Percentiles rank a stretch among this genome's conserved stretches.
Conservation (phyloP, 306 rosid genomes). For the Lathyrus tuberosus region DNA sequence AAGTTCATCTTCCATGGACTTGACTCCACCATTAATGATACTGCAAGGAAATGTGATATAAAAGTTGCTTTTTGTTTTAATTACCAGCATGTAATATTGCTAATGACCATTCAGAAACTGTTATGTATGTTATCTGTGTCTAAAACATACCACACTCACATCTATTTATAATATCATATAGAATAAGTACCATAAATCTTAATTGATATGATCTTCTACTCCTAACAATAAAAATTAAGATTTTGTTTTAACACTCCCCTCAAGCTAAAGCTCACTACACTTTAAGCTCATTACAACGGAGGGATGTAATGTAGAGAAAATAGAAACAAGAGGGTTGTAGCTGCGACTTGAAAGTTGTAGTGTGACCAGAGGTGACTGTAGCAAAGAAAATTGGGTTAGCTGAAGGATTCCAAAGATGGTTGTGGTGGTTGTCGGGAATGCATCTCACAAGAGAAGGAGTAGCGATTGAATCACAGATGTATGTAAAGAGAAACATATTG, state of each 20-base stretch:
- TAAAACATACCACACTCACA: not conserved
- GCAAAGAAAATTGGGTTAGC: not conserved
- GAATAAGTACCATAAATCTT: not conserved
- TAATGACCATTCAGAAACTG: not conserved
- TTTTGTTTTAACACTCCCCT: not conserved
- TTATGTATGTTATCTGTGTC: not conserved
- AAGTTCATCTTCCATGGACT: conserved; percentile 71
- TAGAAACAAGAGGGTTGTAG: conserved; percentile 1
- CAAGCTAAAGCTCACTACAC: no score
- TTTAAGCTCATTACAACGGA: not conserved
- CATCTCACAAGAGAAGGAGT: not conserved
- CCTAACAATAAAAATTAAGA: not conserved
- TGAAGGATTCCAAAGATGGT: not conserved
- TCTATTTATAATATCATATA: not conserved
- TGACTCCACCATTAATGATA: conserved; percentile 70
- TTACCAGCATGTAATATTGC: conserved; percentile 7
- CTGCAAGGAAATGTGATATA: conserved; percentile 52
- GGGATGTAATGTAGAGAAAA: not conserved
- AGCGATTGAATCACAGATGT: not conserved
- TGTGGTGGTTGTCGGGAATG: not conserved
- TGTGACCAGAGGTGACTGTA: not conserved
- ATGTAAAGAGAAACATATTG: not conserved
- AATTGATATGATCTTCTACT: not conserved
- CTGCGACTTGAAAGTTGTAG: not conserved
- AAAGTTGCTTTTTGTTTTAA: conserved; percentile 34